Evolutionary conservation across 305 asterid species (phyloP).

Genomic region (Solanum aculeatissimum): DNA sequence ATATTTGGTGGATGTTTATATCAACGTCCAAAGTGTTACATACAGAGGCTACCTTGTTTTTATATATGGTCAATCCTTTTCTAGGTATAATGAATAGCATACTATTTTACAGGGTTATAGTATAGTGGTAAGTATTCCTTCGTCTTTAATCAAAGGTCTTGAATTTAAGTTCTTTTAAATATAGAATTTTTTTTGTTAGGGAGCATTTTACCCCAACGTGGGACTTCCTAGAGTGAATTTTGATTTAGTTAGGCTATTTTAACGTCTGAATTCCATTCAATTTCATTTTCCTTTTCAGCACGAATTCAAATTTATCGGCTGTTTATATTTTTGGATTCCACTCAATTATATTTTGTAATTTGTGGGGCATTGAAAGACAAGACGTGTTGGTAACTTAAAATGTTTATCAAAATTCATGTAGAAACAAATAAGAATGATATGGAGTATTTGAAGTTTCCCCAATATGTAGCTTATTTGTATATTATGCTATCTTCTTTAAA

Average conservation of each 20-base stretch:
- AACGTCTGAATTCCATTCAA: no score
- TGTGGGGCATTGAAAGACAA: background rate
- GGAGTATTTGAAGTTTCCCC: background rate
- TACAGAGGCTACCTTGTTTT: background rate
- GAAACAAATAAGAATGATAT: background rate
- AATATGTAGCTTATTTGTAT: background rate
- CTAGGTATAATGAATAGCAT: background rate
- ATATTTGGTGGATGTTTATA: background rate
- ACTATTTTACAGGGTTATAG: background rate
- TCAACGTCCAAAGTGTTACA: background rate
- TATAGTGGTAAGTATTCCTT: no score
- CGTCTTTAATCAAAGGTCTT: no score
- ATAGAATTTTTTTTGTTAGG: no score
- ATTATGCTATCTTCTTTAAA: background rate
- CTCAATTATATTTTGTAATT: background rate
- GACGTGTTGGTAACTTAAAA: background rate
- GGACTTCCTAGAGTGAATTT: no score
- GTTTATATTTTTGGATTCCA: background rate
- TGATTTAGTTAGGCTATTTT: no score
- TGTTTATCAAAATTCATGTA: background rate
- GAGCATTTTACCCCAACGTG: no score
- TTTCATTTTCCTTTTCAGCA: no score
- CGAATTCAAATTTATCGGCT: no score
- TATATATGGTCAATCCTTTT: background rate
- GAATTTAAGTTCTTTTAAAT: no score